Percentiles rank a stretch among this genome's conserved stretches.
Conservation (phyloP, 768 basidiomycete genomes). For the Collybia sordida region DNA sequence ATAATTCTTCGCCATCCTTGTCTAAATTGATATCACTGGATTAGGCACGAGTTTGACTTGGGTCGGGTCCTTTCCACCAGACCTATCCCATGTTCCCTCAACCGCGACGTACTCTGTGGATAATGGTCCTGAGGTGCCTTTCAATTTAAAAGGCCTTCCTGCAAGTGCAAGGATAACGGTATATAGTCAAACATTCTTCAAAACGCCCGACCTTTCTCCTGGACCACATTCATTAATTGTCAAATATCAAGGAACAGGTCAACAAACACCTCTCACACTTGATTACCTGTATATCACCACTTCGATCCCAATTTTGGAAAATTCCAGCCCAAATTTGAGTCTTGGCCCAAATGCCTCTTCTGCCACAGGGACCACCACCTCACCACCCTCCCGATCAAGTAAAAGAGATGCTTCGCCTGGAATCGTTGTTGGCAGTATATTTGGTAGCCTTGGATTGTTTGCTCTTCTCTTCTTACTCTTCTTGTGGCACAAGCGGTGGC, state of each 20-base stretch:
- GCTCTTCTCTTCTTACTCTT: no score
- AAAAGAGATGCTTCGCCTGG: no score
- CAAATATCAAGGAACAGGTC: conserved; percentile 14
- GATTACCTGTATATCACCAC: conserved; percentile 13
- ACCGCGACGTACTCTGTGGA: conserved; percentile 20
- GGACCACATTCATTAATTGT: conserved; percentile 24
- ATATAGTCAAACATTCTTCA: conserved; percentile 25
- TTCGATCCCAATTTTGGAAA: no score
- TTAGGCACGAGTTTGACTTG: conserved; percentile 12
- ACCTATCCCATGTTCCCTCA: conserved; percentile 1
- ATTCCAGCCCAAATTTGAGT: no score
- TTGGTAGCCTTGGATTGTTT: no score
- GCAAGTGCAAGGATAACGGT: conserved; percentile 2
- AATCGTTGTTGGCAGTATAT: no score
- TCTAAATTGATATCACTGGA: conserved; percentile 4
- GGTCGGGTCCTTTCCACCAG: conserved; percentile 9
- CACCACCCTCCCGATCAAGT: no score
- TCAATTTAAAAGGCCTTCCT: conserved; percentile 19
- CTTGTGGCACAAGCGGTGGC: no score
- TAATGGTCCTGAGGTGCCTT: conserved; percentile 10
- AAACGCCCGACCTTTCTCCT: conserved; percentile 13
- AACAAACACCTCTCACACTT: conserved; percentile 23
- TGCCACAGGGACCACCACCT: no score
- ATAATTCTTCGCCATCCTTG: neutral
- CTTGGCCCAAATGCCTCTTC: no score